Evolutionary conservation across 2,329 filamentous ascomycete species (phyloP).

Genomic region (Seiridium cupressi): DNA sequence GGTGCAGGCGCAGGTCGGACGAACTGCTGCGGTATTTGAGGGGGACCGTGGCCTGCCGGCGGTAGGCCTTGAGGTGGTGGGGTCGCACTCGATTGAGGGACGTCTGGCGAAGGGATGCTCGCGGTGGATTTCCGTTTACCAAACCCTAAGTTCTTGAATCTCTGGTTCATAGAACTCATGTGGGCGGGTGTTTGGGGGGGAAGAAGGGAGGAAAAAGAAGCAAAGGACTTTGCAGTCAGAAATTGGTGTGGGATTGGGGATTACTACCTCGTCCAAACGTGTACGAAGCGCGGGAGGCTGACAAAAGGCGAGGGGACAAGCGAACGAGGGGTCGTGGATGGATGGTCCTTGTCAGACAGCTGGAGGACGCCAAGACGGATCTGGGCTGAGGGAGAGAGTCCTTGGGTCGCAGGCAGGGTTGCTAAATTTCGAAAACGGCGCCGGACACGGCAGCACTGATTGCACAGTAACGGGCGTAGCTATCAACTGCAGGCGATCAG

Average conservation of each 20-base stretch:
- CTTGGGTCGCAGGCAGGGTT: neutral
- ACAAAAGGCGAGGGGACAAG: constrained; percentile 7
- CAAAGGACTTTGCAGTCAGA: constrained; percentile 12
- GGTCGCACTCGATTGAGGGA: constrained; percentile 32
- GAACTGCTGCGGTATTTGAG: constrained; percentile 53
- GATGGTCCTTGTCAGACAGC: constrained; percentile 7
- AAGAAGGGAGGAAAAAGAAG: constrained; percentile 24
- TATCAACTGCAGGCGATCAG: too few relatives aligned
- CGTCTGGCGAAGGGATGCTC: constrained; percentile 53
- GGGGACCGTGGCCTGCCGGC: constrained; percentile 18
- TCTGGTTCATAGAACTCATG: constrained; percentile 80
- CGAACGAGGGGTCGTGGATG: neutral
- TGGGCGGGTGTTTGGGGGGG: constrained; percentile 32
- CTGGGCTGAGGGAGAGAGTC: neutral
- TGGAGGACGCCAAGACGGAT: too few relatives aligned
- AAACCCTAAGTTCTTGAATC: constrained; percentile 78
- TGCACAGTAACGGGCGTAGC: too few relatives aligned
- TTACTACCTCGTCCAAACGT: constrained; percentile 2
- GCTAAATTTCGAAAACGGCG: neutral
- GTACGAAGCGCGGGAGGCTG: constrained; percentile 3
- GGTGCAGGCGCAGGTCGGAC: constrained; percentile 36
- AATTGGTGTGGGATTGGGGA: constrained; percentile 6
- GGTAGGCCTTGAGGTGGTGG: constrained; percentile 34
- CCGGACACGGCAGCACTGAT: too few relatives aligned
- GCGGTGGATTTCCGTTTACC: constrained; percentile 74